Base-by-base conservation (phyloP, 148 eudicot genomes). In the Hydrangea macrophylla region DNA sequence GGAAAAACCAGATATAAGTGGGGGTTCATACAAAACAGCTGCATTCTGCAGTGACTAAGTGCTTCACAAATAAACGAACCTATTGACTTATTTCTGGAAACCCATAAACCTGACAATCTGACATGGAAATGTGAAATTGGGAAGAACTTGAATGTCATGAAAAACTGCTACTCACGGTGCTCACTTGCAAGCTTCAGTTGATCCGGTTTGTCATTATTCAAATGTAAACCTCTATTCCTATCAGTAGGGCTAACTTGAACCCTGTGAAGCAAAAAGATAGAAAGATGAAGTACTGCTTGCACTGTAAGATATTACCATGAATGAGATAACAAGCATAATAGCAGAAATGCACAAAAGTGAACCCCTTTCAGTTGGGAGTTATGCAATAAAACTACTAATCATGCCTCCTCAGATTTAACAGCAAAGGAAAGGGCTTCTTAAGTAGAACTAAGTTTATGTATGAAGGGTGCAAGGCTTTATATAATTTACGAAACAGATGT, bases 141-240 rank as follows among this genome's bases (percentile, higher is more conserved):
- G n/a, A 17, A 48, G 20, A 51, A 55, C 58, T 62, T 62, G 42
- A 30, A 9, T 22, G 28, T 22, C 15, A 28, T 45, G 45, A 40
- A 3, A 44, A 55, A 45, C 18, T 28, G 64, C 35, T 33, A 82
- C 87, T 86, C 77, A 88, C 95, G 61, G 56, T 32, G 68, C 22
- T 68, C 71, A 23, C 73, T 67, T 61, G 77, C 69, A 73, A 48
- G 76, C 66, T 81, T 78, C 62, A 63, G 74, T 55, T 69, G 70
- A 50, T 80, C 75, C 30, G 68, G 55, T 35, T 67, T 73, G 5
- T 76, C 66, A 55, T 36, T 56, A 54, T 60, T 65, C 50, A 64
- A 62, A 36, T n/a, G 39, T 53, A 75, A 78, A 65, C 70, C 56
- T 58, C 63, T 70, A 30, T 31, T 70, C 73, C 73, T 32, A 57